Percentiles rank a stretch among this genome's conserved stretches.
Evolutionary conservation across 768 basidiomycete species (phyloP).

Genomic region (Trametes coccinea): DNA sequence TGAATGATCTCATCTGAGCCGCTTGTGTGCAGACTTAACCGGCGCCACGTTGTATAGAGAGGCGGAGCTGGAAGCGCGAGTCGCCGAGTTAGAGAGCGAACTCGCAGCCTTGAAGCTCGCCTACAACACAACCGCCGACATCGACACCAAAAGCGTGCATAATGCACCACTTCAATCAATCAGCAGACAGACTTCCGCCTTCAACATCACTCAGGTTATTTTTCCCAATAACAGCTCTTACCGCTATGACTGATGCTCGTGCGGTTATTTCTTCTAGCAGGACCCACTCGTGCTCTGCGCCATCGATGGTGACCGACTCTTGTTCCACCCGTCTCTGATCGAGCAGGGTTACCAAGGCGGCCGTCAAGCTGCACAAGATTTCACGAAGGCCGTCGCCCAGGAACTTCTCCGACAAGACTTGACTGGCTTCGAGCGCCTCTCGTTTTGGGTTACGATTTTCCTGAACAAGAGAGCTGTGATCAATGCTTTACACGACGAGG

Average conservation of each 20-base stretch:
- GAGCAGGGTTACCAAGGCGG: conserved; percentile 68
- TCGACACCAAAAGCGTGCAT: conserved; percentile 58
- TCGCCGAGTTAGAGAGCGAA: conserved; percentile 70
- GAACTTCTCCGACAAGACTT: conserved; percentile 64
- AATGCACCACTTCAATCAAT: conserved; percentile 65
- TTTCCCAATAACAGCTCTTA: background rate
- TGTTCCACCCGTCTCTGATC: conserved; percentile 63
- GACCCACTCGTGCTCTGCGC: conserved; percentile 72
- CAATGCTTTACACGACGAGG: conserved; percentile 50
- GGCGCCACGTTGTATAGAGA: conserved; percentile 64
- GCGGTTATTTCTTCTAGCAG: conserved; percentile 31
- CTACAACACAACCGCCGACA: conserved; percentile 61
- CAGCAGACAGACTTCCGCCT: conserved; percentile 60
- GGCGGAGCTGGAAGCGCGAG: conserved; percentile 59
- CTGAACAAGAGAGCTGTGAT: conserved; percentile 61
- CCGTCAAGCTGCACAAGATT: conserved; percentile 54
- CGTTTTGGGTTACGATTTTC: conserved; percentile 76
- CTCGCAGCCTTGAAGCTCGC: conserved; percentile 71
- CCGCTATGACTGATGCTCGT: too few relatives aligned
- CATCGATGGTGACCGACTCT: conserved; percentile 69
- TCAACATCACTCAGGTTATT: conserved; percentile 52
- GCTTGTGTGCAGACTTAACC: conserved; percentile 52
- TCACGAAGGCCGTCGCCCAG: conserved; percentile 70
- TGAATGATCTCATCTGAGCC: background rate
- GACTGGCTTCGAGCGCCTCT: conserved; percentile 61